Percentiles rank a stretch among this genome's conserved stretches.
These are phyloP conservation scores for Pyrenula aspistea DNA, from an alignment of 495 filamentous ascomycete species.

Conservation along the genomic window DNA sequence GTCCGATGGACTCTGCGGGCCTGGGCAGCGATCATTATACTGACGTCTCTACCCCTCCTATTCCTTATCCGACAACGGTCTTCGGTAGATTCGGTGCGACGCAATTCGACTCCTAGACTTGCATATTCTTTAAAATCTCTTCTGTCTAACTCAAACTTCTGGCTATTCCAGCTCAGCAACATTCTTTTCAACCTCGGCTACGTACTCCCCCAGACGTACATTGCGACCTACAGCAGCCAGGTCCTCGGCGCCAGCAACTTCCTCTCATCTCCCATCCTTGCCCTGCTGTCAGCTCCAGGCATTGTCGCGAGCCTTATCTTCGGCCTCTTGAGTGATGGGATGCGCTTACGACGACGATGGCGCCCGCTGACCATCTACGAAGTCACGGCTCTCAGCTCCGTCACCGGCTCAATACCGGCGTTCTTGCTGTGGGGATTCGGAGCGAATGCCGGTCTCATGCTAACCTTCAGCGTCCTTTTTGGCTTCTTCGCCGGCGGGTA, in stretches of 20 bases:
- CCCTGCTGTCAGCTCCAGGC: constrained; percentile 44
- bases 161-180: constrained; percentile 42
- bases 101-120: constrained; percentile 27
- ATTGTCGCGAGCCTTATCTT: constrained; percentile 46
- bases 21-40: constrained; percentile 36
- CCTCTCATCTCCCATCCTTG: constrained; percentile 36
- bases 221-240: constrained; percentile 45
- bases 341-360: not conserved
- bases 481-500: constrained; percentile 59
- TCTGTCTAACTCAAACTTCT: constrained; percentile 28
- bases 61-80: constrained; percentile 43
- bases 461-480: constrained; percentile 51
- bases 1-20: constrained; percentile 40
- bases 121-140: constrained; percentile 27
- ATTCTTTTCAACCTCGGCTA: constrained; percentile 52
- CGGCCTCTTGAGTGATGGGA: constrained; percentile 46
- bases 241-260: constrained; percentile 31
- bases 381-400: constrained; percentile 43
- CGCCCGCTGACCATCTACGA: constrained; percentile 38
- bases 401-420: constrained; percentile 45
- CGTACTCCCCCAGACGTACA: constrained; percentile 55
- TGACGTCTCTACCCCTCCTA: constrained; percentile 39
- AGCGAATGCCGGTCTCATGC: constrained; percentile 3
- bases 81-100: constrained; percentile 28
- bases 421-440: constrained; percentile 58